Evolutionary conservation across 192 early-diverging fungal genomes (phyloP), one percentile per base, ranked within the genome.

Genomic region (Coemansia interrupta): DNA sequence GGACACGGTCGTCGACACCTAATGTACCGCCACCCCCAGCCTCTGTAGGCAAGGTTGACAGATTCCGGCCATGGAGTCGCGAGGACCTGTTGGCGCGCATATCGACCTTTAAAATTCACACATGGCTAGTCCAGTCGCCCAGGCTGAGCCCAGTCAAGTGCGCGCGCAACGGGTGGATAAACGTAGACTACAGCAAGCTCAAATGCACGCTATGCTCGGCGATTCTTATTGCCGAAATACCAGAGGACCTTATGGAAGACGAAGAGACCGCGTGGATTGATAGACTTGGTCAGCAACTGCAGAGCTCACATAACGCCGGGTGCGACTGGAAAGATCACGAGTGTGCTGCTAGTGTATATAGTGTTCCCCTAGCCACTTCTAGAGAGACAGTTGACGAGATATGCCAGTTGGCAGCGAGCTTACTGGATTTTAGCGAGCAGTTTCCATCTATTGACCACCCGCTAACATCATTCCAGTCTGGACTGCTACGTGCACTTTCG

Each of bases 161-260:
- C 36, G 68, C 70, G 8, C 73, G 69, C 17, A 73, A 68, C 38
- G 80, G 80, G 30, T 81, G 80, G 80, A 49, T 68, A 36, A 81
- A 81, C 44, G 24, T 53, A 17, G 73, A 70, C 54, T 72, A 62
- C 51, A 68, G 67, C 39, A 81, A 70, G 43, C 59, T 81, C 18
- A 60, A 60, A 36, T 81, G 80, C 48, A 55, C 61, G 30, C 24
- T 54, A 40, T 81, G 80, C 43, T 54, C 62, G 1, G 68, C 78
- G 5, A 60, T 60, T 13, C 50, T 80, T 29, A 74, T 80, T 55
- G 78, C 69, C 18, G 58, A 68, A 49, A 50, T 68, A 17, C 80
- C 66, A 0, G 69, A 73, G 14, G 66, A 72, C 42, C 48, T 69
- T 36, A 63, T 56, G 2, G 66, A 69, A 19, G 54, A 48, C 46